phyloP scores from a whole-genome alignment of 83 land plant genomes.

The Isoetes engelmannii region DNA sequence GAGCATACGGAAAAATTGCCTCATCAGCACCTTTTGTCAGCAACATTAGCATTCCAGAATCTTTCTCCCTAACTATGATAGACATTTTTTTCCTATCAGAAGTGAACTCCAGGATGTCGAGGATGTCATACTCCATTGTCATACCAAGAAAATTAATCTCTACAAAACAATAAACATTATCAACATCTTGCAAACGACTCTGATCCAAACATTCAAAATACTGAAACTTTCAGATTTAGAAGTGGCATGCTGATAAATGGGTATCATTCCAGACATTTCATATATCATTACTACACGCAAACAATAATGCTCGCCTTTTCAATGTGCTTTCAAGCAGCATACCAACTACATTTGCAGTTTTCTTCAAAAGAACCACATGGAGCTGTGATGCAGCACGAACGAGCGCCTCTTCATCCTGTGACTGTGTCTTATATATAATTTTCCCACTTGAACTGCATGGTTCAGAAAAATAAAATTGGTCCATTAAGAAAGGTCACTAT shows the following conservation, averaged over 20 bases:
- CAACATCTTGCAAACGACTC: neutral
- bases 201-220: neutral
- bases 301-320: too few relatives aligned
- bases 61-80: constrained; percentile 67
- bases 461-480: too few relatives aligned
- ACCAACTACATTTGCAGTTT: constrained; percentile 59
- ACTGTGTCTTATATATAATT: constrained; percentile 77
- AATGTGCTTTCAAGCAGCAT: neutral
- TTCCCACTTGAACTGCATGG: constrained; percentile 57
- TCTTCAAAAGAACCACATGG: constrained; percentile 56
- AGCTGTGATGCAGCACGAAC: constrained; percentile 85
- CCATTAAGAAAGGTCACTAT: neutral
- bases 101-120: constrained; percentile 89
- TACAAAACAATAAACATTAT: constrained; percentile 2
- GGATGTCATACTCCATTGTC: constrained; percentile 57
- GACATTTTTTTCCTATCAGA: constrained; percentile 99
- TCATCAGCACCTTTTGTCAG: constrained; percentile 98
- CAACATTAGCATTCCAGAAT: constrained; percentile 58
- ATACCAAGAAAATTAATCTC: constrained; percentile 25
- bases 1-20: constrained; percentile 61
- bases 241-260: too few relatives aligned
- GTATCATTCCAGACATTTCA: too few relatives aligned
- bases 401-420: constrained; percentile 98
- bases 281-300: too few relatives aligned
- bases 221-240: neutral